phyloP scores from a whole-genome alignment of 164 flowering plant species.

The Stephania cephalantha region DNA sequence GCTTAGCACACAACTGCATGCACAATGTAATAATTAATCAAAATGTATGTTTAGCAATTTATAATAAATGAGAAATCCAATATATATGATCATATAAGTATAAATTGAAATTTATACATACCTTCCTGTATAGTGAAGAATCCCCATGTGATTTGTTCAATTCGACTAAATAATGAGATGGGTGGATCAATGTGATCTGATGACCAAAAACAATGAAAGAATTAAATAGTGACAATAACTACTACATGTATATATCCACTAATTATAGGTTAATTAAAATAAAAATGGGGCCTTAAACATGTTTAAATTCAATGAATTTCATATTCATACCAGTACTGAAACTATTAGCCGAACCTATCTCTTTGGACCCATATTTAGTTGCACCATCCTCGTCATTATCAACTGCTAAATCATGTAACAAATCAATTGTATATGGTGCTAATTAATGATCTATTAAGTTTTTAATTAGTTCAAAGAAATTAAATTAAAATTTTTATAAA shows the following conservation, averaged over 20 bases:
- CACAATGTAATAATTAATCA: too few relatives aligned
- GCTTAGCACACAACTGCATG: too few relatives aligned
- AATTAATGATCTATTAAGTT: not conserved
- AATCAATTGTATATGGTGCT: constrained; percentile 13
- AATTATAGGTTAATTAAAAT: too few relatives aligned
- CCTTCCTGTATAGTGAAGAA: constrained; percentile 75
- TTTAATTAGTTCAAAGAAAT: too few relatives aligned
- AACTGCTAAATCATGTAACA: constrained; percentile 37
- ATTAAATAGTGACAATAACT: not conserved
- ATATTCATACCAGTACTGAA: constrained; percentile 53
- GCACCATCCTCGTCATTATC: too few relatives aligned
- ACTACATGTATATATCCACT: too few relatives aligned
- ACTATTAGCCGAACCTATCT: constrained; percentile 49
- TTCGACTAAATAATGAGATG: constrained; percentile 80
- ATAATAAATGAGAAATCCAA: too few relatives aligned
- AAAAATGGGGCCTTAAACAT: too few relatives aligned
- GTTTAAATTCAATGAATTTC: too few relatives aligned
- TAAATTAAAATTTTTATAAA: too few relatives aligned
- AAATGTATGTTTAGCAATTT: too few relatives aligned
- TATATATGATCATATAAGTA: too few relatives aligned
- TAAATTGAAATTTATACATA: constrained; percentile 6
- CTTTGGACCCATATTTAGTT: constrained; percentile 20
- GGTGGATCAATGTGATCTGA: constrained; percentile 82
- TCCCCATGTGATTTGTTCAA: constrained; percentile 80
- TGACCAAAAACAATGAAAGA: not conserved